These are phyloP conservation scores for Pilaira anomala DNA, from an alignment of 192 early-diverging fungal genomes.

Conservation along the genomic window DNA sequence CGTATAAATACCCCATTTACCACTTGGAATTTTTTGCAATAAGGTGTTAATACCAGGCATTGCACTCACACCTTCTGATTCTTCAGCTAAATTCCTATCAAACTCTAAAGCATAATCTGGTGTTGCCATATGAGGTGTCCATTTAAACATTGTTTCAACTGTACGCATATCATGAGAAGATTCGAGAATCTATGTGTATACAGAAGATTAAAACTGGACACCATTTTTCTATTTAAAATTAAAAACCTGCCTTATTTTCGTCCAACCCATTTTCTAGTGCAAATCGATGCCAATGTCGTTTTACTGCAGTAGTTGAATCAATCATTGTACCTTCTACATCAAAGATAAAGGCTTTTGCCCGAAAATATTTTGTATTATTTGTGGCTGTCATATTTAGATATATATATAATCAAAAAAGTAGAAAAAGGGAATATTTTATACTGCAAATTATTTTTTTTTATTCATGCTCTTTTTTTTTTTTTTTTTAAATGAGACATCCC, in stretches of 20 bases:
- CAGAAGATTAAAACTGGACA: not conserved
- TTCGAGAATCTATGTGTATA: conserved; percentile 27
- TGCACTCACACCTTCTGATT: conserved; percentile 43
- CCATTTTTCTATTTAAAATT: not conserved
- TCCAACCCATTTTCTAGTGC: conserved; percentile 41
- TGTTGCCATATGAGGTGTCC: conserved; percentile 36
- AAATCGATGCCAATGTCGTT: conserved; percentile 46
- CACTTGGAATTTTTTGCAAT: conserved; percentile 29
- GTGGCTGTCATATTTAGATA: too few species aligned
- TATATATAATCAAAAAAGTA: too few species aligned
- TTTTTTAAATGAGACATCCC: too few species aligned
- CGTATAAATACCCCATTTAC: conserved; percentile 43
- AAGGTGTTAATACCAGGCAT: conserved; percentile 42
- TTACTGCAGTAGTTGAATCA: conserved; percentile 50
- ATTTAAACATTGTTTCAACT: conserved; percentile 45
- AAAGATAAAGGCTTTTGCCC: conserved; percentile 33
- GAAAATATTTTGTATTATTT: not conserved
- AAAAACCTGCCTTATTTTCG: conserved; percentile 29
- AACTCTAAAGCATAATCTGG: conserved; percentile 15
- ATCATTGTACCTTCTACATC: conserved; percentile 50
- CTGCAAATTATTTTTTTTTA: too few species aligned
- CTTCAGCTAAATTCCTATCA: conserved; percentile 27
- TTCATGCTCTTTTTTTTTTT: too few species aligned
- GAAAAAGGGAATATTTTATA: too few species aligned
- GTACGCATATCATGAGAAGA: conserved; percentile 50